Conservation (phyloP, 1,139 yeast genomes). For the Spathaspora sp. region DNA sequence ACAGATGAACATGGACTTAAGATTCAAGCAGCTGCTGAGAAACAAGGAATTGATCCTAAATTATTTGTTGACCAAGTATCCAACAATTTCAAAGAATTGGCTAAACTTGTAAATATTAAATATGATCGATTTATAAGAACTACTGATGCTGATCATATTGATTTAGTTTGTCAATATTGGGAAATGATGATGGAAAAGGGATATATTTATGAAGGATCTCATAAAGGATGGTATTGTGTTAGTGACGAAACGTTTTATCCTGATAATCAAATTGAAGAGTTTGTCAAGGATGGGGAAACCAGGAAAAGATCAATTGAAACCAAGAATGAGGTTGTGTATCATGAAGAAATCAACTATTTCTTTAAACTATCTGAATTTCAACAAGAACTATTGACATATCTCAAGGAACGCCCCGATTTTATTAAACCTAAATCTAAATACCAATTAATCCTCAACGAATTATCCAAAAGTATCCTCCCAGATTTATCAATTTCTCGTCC, state of each 20-base stretch:
- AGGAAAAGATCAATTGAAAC: slow-evolving; percentile 64
- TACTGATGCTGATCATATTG: slow-evolving; percentile 76
- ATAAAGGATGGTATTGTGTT: slow-evolving; percentile 92
- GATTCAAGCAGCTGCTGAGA: slow-evolving; percentile 70
- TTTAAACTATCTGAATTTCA: slow-evolving; percentile 69
- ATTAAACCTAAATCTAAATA: slow-evolving; percentile 65
- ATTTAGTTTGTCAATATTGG: slow-evolving; percentile 74
- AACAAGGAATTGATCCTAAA: slow-evolving; percentile 53
- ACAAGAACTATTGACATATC: slow-evolving; percentile 47
- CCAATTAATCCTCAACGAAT: slow-evolving; percentile 56
- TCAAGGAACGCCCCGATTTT: slow-evolving; percentile 53
- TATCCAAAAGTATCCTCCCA: slow-evolving; percentile 44
- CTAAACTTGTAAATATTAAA: slow-evolving; percentile 52
- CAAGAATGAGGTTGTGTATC: slow-evolving; percentile 69
- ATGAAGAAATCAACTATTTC: slow-evolving; percentile 83
- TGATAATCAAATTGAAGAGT: slow-evolving; percentile 64
- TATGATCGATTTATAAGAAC: slow-evolving; percentile 87
- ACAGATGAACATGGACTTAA: slow-evolving; percentile 97
- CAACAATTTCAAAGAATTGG: slow-evolving; percentile 61
- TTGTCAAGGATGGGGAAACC: slow-evolving; percentile 35
- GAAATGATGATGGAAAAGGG: slow-evolving; percentile 54
- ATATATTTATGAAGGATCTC: slow-evolving; percentile 76
- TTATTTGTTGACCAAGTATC: slow-evolving; percentile 72
- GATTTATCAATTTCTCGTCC: slow-evolving; percentile 91
- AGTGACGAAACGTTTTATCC: slow-evolving; percentile 96